Percentiles rank a stretch among this genome's conserved stretches.
phyloP scores from a whole-genome alignment of 768 basidiomycete genomes.

The Goffeauzyma gilvescens region DNA sequence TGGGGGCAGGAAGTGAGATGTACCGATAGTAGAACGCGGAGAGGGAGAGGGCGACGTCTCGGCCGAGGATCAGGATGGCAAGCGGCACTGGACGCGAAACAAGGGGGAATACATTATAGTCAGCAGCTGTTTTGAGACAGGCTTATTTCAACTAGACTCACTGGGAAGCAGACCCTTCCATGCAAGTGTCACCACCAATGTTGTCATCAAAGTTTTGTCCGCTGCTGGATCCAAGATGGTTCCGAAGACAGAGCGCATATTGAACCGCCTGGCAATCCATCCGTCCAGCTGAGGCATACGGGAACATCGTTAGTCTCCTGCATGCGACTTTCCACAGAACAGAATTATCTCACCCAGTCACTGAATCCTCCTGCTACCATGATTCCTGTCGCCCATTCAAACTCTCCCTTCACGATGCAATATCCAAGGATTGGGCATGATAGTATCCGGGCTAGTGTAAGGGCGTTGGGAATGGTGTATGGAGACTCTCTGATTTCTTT shows the following conservation, averaged over 20 bases:
- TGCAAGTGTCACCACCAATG: slow-evolving; percentile 66
- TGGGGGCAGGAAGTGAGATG: slow-evolving; percentile 66
- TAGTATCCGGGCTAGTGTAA: slow-evolving; percentile 69
- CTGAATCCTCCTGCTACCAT: slow-evolving; percentile 82
- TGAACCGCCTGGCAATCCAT: slow-evolving; percentile 64
- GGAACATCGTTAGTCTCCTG: slow-evolving; percentile 1
- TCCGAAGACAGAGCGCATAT: slow-evolving; percentile 78
- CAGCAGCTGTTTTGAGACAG: background rate
- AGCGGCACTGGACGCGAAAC: slow-evolving; percentile 47
- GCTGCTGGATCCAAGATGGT: slow-evolving; percentile 93
- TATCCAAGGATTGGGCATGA: slow-evolving; percentile 86
- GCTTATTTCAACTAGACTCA: slow-evolving; percentile 33
- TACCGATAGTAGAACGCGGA: slow-evolving; percentile 88
- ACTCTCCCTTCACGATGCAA: slow-evolving; percentile 65
- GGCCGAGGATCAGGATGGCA: slow-evolving; percentile 65
- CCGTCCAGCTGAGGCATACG: slow-evolving; percentile 88
- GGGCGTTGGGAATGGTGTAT: slow-evolving; percentile 78
- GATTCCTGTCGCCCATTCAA: slow-evolving; percentile 57
- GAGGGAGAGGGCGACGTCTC: slow-evolving; percentile 66
- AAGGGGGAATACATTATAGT: background rate
- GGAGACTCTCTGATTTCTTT: slow-evolving; percentile 28
- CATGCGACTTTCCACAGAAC: background rate
- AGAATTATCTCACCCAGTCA: slow-evolving; percentile 51
- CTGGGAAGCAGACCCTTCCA: slow-evolving; percentile 67
- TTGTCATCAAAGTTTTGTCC: slow-evolving; percentile 89